phyloP scores from a whole-genome alignment of 2,329 filamentous ascomycete species.

The Nectriaceae sp. region DNA sequence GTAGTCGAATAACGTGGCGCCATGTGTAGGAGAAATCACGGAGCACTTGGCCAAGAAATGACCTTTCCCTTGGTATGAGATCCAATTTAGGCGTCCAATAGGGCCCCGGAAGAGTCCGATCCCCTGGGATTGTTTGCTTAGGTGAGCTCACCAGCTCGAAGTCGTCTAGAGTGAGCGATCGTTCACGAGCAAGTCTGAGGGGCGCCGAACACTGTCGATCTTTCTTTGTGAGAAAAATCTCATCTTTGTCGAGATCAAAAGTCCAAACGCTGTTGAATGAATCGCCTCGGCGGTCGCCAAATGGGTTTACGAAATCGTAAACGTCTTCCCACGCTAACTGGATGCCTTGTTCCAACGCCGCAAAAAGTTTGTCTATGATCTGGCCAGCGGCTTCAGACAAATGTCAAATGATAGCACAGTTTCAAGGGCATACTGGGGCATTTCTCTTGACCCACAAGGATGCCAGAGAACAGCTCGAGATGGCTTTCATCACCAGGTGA shows the following conservation, averaged over 20 bases:
- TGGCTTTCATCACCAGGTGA: conserved; percentile 8
- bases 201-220: conserved; percentile 6
- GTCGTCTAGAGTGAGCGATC: conserved; percentile 2
- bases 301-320: conserved; percentile 23
- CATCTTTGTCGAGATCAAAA: conserved; percentile 18
- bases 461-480: conserved; percentile 12
- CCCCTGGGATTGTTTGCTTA: neutral
- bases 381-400: conserved; percentile 1
- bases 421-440: conserved; percentile 12
- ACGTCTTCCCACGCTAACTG: conserved; percentile 13
- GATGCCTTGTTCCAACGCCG: conserved; percentile 8
- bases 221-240: conserved; percentile 15
- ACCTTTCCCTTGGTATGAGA: neutral
- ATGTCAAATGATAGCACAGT: neutral
- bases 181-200: conserved; percentile 5
- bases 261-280: conserved; percentile 21
- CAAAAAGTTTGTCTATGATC: conserved; percentile 5
- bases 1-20: conserved; percentile 22
- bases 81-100: conserved; percentile 18
- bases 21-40: conserved; percentile 18
- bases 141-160: conserved; percentile 4
- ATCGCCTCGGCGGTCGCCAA: conserved; percentile 19
- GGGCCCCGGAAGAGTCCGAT: conserved; percentile 5
- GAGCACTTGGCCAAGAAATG: conserved; percentile 15
- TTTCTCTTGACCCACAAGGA: conserved; percentile 12